Evolutionary conservation across 306 rosid species (phyloP), one percentile per base, ranked within the genome.

Genomic region (Vigna nakashimae): DNA sequence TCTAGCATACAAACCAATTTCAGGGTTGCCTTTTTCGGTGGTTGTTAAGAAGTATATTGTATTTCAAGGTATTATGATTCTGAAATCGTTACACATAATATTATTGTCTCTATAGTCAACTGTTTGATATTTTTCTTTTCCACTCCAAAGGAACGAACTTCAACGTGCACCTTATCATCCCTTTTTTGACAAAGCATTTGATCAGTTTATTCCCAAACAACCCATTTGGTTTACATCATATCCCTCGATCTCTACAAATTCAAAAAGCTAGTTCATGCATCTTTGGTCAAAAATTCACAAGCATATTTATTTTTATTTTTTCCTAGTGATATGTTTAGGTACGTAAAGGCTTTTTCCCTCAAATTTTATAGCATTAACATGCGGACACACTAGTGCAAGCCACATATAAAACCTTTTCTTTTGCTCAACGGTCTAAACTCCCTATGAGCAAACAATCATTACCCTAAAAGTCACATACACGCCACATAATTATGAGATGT

Each of bases 151-250:
- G 52, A 74, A 77, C 68, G 68, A 51, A 72, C 80, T 72, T 30
- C 65, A 71, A 7, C 64, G 30, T 69, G 65, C 65, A 65, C 50
- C 62, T 12, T 68, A 42, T 53, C 52, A 10, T 56, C 36, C 43
- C 26, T 65, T 77, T 81, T 78, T 84, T 84, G 75, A 81, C 83
- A 45, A 85, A 48, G 81, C 42, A 79, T 55, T 9, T 45, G 66
- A 72, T 49, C 40, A 46, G 6, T 32, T 36, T 78, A 32, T 77
- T 49, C 16, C 72, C 72, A 18, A 56, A 52, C 73, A 66, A 34
- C 59, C 36, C 17, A 50, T 57, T 48, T 34, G 58, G 58, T 73
- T 66, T 30, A 26, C 59, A 66, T 59, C 48, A 66, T 42, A 48
- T 24, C 67, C 50, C 50, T 65, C 46, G 46, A 62, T 62, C 71